Evolutionary conservation across 306 rosid genomes (phyloP), one percentile per base, ranked within the genome.

Genomic region (Coriaria nepalensis): DNA sequence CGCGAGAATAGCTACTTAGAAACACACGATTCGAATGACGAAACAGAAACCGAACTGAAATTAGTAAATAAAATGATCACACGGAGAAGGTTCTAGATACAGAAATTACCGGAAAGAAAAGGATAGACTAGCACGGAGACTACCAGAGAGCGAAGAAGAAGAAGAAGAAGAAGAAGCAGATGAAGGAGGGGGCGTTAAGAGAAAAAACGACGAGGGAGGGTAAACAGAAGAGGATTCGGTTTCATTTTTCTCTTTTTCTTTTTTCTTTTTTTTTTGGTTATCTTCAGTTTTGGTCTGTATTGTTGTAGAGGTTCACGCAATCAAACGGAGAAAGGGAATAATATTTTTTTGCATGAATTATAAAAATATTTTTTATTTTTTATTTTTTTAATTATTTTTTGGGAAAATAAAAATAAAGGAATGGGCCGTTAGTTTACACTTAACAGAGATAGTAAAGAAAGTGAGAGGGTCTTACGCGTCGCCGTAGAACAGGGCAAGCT

Each of bases 141-240:
- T 20, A 20, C 29, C 29, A 52, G 65, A 66, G 56, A 53, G 50
- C 45, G 60, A 47, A 51, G 56, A 63, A 48, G 53, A 59, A 63
- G 67, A 74, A 44, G 38, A 53, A 13, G 5, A 38, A n/a, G n/a
- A n/a, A n/a, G n/a, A n/a, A n/a, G 33, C 54, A 78, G 83, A 78
- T 36, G 49, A 38, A 53, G 59, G 53, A 53, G 29, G 50, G 61
- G 49, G 56, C 29, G 29, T 20, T 20, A 56, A 47, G 54, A 50
- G 45, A 42, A 36, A 40, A 62, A 61, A 61, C 67, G 74, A 54
- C 71, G 12, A 47, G 5, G 50, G 67, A 52, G 36, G 37, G 42
- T 36, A 62, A 33, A 55, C 47, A 59, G 59, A 43, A 58, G 55
- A 54, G 67, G 59, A 53, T 52, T 70, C 62, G 58, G 69, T 71